phyloP scores from a whole-genome alignment of 148 eudicot species.

The Heliamphora exappendiculata region DNA sequence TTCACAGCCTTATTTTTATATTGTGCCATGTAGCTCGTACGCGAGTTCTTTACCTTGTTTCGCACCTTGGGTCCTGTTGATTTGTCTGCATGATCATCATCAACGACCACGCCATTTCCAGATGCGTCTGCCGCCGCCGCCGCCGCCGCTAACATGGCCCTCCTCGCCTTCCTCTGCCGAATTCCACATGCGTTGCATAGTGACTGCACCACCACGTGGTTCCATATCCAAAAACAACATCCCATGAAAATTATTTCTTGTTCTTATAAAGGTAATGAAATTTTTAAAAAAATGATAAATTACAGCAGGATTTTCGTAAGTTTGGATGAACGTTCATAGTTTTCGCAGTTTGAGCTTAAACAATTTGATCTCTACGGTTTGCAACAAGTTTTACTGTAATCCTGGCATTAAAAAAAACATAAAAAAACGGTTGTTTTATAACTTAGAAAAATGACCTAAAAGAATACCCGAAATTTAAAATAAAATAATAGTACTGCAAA shows the following conservation, averaged over 20 bases:
- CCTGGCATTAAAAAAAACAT: no score
- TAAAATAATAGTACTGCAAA: no score
- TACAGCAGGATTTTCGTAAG: no score
- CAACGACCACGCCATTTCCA: not conserved
- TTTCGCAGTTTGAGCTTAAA: no score
- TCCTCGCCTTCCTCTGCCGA: constrained; percentile 51
- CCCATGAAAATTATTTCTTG: not conserved
- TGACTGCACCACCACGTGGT: constrained; percentile 26
- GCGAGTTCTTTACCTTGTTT: constrained; percentile 13
- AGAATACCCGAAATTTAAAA: no score
- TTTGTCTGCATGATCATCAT: no score
- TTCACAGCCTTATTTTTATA: constrained; percentile 25
- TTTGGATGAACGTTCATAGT: no score
- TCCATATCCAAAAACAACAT: not conserved
- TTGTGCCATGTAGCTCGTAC: constrained; percentile 18
- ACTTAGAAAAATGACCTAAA: no score
- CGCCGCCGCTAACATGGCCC: constrained; percentile 36
- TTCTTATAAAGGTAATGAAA: not conserved
- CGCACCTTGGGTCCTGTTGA: constrained; percentile 5
- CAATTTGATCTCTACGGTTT: no score
- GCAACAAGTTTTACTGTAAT: no score
- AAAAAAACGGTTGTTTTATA: no score
- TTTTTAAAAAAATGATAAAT: no score
- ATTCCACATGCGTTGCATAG: constrained; percentile 66
- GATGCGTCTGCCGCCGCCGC: constrained; percentile 17